phyloP scores from a whole-genome alignment of 2,329 filamentous ascomycete genomes.

The Lasiodiplodia citricola region DNA sequence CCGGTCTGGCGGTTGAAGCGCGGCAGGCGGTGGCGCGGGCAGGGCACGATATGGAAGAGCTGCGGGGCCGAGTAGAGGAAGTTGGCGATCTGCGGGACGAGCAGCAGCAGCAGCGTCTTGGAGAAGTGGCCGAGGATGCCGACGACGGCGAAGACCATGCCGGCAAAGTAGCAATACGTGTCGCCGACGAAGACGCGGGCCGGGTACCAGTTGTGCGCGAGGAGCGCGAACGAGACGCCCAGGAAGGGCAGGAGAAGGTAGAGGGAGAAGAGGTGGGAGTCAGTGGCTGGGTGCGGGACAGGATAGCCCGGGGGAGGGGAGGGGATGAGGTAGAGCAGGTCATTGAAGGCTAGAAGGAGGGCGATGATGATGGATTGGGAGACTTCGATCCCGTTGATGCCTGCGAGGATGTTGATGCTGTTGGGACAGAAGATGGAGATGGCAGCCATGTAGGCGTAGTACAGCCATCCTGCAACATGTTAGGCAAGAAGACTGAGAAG shows the following conservation, averaged over 20 bases:
- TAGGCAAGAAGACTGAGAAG: not conserved
- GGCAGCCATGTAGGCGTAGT: slow-evolving; percentile 97
- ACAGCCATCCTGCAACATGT: slow-evolving; percentile 55
- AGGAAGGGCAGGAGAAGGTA: slow-evolving; percentile 95
- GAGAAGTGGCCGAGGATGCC: slow-evolving; percentile 97
- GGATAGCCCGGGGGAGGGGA: slow-evolving; percentile 61
- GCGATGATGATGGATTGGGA: slow-evolving; percentile 92
- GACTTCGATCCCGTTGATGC: slow-evolving; percentile 98
- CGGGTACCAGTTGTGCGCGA: slow-evolving; percentile 94
- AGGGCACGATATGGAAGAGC: slow-evolving; percentile 86
- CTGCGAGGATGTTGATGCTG: slow-evolving; percentile 98
- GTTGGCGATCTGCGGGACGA: slow-evolving; percentile 95
- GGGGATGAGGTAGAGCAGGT: slow-evolving; percentile 78
- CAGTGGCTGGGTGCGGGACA: slow-evolving; percentile 90
- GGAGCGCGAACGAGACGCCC: slow-evolving; percentile 84
- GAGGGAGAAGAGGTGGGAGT: slow-evolving; percentile 94
- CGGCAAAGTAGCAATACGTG: slow-evolving; percentile 99
- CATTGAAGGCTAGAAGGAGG: slow-evolving; percentile 81
- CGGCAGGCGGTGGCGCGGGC: slow-evolving; percentile 89
- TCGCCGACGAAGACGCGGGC: slow-evolving; percentile 95
- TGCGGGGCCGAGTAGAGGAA: slow-evolving; percentile 94
- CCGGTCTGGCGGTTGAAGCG: slow-evolving; percentile 85
- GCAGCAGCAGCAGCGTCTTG: slow-evolving; percentile 89
- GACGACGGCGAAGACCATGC: slow-evolving; percentile 98
- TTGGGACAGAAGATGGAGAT: slow-evolving; percentile 98